These are phyloP conservation scores for Eimeria tenella DNA, from an alignment of 169 alveolate species.

Conservation along the genomic window DNA sequence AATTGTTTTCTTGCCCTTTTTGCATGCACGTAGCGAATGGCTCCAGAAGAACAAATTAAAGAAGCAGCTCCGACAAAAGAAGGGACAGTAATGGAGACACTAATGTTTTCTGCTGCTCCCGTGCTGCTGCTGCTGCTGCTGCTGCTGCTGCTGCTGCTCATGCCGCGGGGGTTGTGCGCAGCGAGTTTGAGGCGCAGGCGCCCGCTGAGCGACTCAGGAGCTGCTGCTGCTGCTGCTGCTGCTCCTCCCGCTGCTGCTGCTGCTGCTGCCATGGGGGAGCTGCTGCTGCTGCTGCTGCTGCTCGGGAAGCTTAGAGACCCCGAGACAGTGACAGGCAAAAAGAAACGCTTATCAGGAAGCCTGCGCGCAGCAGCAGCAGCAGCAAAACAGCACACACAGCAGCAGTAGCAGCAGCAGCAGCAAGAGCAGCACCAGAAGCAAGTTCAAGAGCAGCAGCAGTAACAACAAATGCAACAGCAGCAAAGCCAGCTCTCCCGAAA, in stretches of 20 bases:
- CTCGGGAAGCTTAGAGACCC: conserved; percentile 25
- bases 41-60: background rate
- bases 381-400: no score
- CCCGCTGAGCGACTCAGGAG: conserved; percentile 5
- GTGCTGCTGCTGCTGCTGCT: background rate
- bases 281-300: conserved; percentile 43
- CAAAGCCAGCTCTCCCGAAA: no score
- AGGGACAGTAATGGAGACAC: conserved; percentile 7
- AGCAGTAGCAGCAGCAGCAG: no score
- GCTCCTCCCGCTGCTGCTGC: conserved; percentile 1
- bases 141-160: background rate
- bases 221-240: conserved; percentile 10
- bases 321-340: conserved; percentile 45
- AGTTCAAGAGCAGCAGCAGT: conserved; percentile 5
- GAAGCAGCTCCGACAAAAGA: conserved; percentile 37
- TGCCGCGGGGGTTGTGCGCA: background rate
- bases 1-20: no score
- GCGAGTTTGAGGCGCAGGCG: background rate
- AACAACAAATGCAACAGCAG: no score
- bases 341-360: conserved; percentile 20
- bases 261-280: no score
- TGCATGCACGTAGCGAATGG: conserved; percentile 54
- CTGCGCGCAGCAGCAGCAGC: background rate
- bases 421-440: no score
- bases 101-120: background rate